These are phyloP conservation scores for Chalciporus chontae DNA, from an alignment of 768 basidiomycete genomes.

Conservation along the genomic window DNA sequence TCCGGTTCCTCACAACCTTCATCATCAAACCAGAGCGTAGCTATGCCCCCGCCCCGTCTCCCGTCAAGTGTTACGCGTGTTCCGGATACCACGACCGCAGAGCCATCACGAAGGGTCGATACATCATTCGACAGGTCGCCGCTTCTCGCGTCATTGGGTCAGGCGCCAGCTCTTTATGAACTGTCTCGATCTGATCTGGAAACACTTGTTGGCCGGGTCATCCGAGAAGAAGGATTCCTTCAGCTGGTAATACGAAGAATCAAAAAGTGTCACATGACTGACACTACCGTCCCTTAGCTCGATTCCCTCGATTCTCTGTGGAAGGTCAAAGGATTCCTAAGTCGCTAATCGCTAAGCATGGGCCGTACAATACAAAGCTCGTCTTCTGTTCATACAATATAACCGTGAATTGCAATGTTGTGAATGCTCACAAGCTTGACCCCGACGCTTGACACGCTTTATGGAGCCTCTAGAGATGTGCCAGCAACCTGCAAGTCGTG, in stretches of 20 bases:
- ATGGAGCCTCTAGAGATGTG: constrained; percentile 35
- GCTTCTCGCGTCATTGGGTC: constrained; percentile 39
- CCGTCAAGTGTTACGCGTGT: constrained; percentile 15
- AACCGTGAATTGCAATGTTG: neutral
- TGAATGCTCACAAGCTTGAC: neutral
- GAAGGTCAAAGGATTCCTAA: constrained; percentile 41
- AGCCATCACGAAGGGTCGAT: constrained; percentile 6
- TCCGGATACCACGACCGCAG: constrained; percentile 1
- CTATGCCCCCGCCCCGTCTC: constrained; percentile 32
- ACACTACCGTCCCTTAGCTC: constrained; percentile 38
- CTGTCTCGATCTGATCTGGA: constrained; percentile 53
- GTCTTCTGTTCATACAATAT: constrained; percentile 1
- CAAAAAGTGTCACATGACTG: constrained; percentile 4
- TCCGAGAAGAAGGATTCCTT: constrained; percentile 74
- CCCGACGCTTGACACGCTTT: constrained; percentile 5
- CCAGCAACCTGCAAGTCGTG: constrained; percentile 63
- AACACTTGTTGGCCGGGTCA: constrained; percentile 52
- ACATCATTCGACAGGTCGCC: constrained; percentile 11
- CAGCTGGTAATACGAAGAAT: constrained; percentile 52
- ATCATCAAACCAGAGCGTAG: constrained; percentile 22
- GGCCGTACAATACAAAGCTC: neutral
- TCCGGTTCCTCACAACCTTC: constrained; percentile 33
- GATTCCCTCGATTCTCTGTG: constrained; percentile 53
- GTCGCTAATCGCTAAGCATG: constrained; percentile 8
- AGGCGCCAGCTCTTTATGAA: constrained; percentile 49